phyloP scores from a whole-genome alignment of 1,284 basidiomycete species.

The Gomphus sp. region DNA sequence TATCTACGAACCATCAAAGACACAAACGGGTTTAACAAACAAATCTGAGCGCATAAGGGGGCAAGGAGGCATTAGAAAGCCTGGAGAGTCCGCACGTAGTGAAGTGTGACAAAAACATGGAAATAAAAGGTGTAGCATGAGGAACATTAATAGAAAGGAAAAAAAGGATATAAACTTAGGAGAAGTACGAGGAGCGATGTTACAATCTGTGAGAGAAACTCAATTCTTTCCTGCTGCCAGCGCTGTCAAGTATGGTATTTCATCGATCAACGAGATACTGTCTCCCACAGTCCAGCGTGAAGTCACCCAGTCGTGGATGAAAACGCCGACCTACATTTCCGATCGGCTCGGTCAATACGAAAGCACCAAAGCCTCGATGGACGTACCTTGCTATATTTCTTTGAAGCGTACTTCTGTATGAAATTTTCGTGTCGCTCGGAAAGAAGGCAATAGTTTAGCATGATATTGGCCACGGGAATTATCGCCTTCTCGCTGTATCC shows the following conservation, averaged over 20 bases:
- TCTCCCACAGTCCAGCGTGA: conserved; percentile 48
- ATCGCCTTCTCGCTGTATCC: conserved; percentile 81
- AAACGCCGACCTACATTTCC: conserved; percentile 42
- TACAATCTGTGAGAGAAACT: not conserved
- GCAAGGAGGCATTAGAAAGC: not conserved
- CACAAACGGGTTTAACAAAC: not conserved
- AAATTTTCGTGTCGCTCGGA: conserved; percentile 69
- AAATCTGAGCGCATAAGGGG: not conserved
- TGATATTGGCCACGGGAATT: conserved; percentile 82
- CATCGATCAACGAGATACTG: conserved; percentile 40
- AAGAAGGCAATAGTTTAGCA: conserved; percentile 88
- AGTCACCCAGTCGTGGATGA: conserved; percentile 52
- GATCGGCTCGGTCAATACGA: not conserved
- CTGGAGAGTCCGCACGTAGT: not conserved
- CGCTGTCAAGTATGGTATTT: conserved; percentile 46
- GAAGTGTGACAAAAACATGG: not conserved
- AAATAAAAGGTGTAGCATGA: not conserved
- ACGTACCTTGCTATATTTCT: conserved; percentile 77
- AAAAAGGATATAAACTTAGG: not conserved
- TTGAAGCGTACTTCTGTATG: conserved; percentile 75
- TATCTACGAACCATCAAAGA: not conserved
- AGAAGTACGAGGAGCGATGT: not conserved
- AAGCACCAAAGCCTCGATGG: not conserved
- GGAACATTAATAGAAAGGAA: not conserved
- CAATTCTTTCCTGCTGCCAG: not conserved